Evolutionary conservation across 306 rosid species (phyloP), one percentile per base, ranked within the genome.

Genomic region (Cyamopsis tetragonoloba): DNA sequence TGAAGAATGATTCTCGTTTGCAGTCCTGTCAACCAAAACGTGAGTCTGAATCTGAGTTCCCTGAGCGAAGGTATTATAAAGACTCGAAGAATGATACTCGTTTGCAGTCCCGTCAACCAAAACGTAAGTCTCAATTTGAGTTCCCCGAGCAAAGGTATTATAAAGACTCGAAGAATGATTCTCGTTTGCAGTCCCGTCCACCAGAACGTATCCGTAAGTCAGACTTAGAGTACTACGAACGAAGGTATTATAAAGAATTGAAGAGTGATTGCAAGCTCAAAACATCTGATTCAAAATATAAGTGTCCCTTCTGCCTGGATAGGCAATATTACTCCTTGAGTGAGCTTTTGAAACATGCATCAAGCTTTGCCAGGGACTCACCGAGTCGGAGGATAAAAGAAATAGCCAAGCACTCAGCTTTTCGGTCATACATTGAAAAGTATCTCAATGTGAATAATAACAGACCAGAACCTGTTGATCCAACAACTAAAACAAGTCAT

Each of bases 241-340:
- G 65, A 4, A 54, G n/a, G 2, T 85, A 82, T 56, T 88, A 84
- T 37, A 22, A 38, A 2, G 78, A 84, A 34, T 35, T 87, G 61
- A 89, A 81, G 83, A 62, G 17, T 13, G 88, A 79, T 17, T 31
- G 22, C 14, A 68, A 46, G 38, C 37, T 89, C 7, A 72, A 73
- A 65, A 30, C 41, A 63, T 77, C 88, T 15, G 23, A 56, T 73
- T 79, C 90, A 17, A 64, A 42, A 7, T 92, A 82, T 49, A 62
- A 54, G 55, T 89, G 95, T 67, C 98, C 98, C 14, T 92, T 74
- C 71, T 92, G 95, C 63, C 7, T 1, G 7, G 76, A 62, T n/a
- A 65, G 80, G 47, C 48, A 37, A 7, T 79, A 76, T 32, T 80
- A 74, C 74, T 41, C 7, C 7, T 46, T 72, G 3, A 74, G 37